Evolutionary conservation across 805 yeast species (phyloP).

Genomic region (Saccharomycopsis fodiens): DNA sequence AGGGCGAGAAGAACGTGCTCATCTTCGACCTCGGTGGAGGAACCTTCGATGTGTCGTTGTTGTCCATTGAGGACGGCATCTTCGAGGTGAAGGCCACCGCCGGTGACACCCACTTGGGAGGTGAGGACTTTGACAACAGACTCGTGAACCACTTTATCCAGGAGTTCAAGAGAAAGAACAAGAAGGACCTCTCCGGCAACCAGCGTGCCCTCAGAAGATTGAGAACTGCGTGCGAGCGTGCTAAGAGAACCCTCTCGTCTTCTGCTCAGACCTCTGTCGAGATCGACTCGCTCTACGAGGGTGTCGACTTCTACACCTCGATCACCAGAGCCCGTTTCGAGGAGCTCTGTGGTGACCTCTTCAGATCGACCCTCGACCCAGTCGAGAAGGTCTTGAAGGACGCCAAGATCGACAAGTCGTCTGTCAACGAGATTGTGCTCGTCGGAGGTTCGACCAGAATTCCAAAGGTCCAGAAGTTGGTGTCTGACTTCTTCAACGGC

Average conservation of each 20-base stretch:
- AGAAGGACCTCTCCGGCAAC: constrained; percentile 86
- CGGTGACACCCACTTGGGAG: constrained; percentile 86
- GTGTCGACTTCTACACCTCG: constrained; percentile 95
- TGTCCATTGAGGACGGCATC: constrained; percentile 92
- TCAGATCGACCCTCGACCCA: constrained; percentile 92
- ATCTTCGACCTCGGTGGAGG: constrained; percentile 98
- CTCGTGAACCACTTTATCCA: constrained; percentile 87
- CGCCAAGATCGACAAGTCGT: constrained; percentile 87
- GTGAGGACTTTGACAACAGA: constrained; percentile 98
- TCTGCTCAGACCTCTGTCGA: constrained; percentile 95
- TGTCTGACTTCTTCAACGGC: constrained; percentile 96
- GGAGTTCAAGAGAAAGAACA: constrained; percentile 97
- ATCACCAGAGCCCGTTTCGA: constrained; percentile 98
- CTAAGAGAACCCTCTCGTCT: constrained; percentile 96
- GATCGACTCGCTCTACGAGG: constrained; percentile 93
- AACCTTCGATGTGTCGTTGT: constrained; percentile 94
- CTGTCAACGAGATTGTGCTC: constrained; percentile 87
- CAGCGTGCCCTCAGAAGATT: constrained; percentile 98
- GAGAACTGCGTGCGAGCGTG: constrained; percentile 99
- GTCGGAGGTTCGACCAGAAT: constrained; percentile 99
- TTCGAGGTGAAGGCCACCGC: constrained; percentile 94
- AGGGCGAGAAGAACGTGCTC: constrained; percentile 81
- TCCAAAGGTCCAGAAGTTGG: constrained; percentile 96
- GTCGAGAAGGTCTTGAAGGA: constrained; percentile 95
- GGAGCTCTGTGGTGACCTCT: constrained; percentile 92